phyloP scores from a whole-genome alignment of 495 filamentous ascomycete genomes.

The Lepidopterella palustris region DNA sequence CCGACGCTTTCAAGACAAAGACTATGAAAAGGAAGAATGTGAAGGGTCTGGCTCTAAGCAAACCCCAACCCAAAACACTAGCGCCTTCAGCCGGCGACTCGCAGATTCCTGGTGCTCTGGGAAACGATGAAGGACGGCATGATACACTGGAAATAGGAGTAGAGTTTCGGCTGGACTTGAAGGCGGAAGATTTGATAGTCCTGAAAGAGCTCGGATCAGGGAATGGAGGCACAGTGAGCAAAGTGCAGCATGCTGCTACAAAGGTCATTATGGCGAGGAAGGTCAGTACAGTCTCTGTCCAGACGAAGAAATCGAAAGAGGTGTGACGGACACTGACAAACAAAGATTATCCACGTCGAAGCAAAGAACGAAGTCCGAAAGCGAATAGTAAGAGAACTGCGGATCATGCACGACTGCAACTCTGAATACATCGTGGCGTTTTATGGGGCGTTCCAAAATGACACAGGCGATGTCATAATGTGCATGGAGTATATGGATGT shows the following conservation, averaged over 20 bases:
- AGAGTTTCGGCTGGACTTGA: slow-evolving; percentile 88
- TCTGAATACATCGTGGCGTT: slow-evolving; percentile 94
- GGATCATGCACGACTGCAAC: slow-evolving; percentile 97
- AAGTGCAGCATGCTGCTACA: slow-evolving; percentile 90
- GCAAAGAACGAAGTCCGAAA: slow-evolving; percentile 94
- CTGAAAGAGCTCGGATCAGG: slow-evolving; percentile 92
- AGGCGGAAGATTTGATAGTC: slow-evolving; percentile 85
- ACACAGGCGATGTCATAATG: slow-evolving; percentile 93
- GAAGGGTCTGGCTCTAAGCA: slow-evolving; percentile 82
- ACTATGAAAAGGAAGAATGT: slow-evolving; percentile 97
- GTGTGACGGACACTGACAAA: not conserved
- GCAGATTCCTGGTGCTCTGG: slow-evolving; percentile 53
- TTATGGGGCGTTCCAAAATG: slow-evolving; percentile 94
- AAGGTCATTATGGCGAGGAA: slow-evolving; percentile 97
- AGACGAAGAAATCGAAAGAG: not conserved
- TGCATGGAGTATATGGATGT: slow-evolving; percentile 99
- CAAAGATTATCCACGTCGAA: slow-evolving; percentile 92
- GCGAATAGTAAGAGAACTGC: slow-evolving; percentile 89
- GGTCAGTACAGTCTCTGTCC: slow-evolving; percentile 45
- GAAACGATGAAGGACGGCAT: slow-evolving; percentile 56
- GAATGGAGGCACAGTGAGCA: slow-evolving; percentile 96
- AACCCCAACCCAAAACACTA: slow-evolving; percentile 53
- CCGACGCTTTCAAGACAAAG: slow-evolving; percentile 69
- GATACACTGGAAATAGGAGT: slow-evolving; percentile 93
- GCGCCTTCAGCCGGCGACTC: slow-evolving; percentile 54